phyloP scores from a whole-genome alignment of 306 rosid species.

The Pterocarpus santalinus region DNA sequence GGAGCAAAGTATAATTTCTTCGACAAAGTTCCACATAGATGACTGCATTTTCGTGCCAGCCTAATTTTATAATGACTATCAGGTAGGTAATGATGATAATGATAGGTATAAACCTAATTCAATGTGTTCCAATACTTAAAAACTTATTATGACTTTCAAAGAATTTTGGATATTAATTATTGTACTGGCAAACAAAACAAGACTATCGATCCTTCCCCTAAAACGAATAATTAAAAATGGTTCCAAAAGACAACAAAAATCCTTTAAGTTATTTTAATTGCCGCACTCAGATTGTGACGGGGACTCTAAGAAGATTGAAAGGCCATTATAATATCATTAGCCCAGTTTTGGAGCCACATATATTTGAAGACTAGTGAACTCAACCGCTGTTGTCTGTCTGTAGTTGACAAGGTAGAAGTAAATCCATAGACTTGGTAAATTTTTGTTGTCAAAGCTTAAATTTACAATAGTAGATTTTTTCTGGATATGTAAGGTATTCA shows the following conservation, averaged over 20 bases:
- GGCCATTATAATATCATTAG: too few relatives aligned
- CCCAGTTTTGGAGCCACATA: too few relatives aligned
- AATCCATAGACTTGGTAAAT: too few relatives aligned
- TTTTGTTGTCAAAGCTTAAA: too few relatives aligned
- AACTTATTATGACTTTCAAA: not conserved
- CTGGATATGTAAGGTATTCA: too few relatives aligned
- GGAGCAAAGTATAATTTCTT: conserved; percentile 1
- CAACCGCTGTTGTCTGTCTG: too few relatives aligned
- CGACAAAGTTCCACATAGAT: too few relatives aligned
- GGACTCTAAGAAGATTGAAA: too few relatives aligned
- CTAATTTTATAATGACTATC: conserved; percentile 23
- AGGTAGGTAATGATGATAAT: not conserved
- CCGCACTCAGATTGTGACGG: too few relatives aligned
- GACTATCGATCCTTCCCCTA: conserved; percentile 23
- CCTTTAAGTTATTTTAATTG: not conserved
- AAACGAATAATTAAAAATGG: not conserved
- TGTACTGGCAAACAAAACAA: not conserved
- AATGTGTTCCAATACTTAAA: not conserved
- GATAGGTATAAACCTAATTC: not conserved
- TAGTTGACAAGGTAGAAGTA: too few relatives aligned
- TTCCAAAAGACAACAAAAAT: not conserved
- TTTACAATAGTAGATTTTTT: too few relatives aligned
- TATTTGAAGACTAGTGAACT: too few relatives aligned
- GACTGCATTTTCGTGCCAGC: not conserved
- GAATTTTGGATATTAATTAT: not conserved